Evolutionary conservation across 2,329 filamentous ascomycete species (phyloP), one percentile per base, ranked within the genome.

Genomic region (Trichoderma polysporum): DNA sequence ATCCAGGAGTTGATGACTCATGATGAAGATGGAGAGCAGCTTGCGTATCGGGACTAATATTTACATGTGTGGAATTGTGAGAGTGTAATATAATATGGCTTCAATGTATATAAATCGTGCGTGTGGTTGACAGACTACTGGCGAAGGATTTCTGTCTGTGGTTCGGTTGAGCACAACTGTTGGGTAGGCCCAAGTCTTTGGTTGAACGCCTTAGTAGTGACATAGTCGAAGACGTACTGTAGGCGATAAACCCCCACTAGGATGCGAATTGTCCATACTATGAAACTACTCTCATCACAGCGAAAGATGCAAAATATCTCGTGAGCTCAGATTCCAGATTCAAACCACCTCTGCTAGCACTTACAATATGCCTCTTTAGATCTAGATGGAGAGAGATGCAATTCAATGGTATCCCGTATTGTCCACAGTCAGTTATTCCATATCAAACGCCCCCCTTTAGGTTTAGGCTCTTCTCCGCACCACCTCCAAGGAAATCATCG

Each of bases 401-500:
- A 17, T 12, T 12, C 13, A 12, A 17, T 15, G 35, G 3, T 7
- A 15, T 39, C 17, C n/a, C 12, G 41, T 45, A 10, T 19, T 45
- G 39, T 10, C 41, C 41, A 45, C 3, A 22, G 17, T 9, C 39
- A 47, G 12, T 15, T 25, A 15, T 25, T 13, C 17, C 27, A 19
- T 22, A 4, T 12, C 12, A 17, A 9, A 19, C 2, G 17, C 25
- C 50, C n/a, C 60, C 9, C 35, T 64, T 64, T 45, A 25, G 59
- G 59, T 47, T 62, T 62, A 62, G 59, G 41, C n/a, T 33, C 50
- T 19, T 56, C 50, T 31, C 50, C 60, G 37, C 50, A 54, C 25
- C 35, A 25, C 50, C 50, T n/a, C 25, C 15, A 56, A n/a, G 60
- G 60, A 64, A 64, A 47, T 19, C 37, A 54, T 64, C 60, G 60